These are phyloP conservation scores for Hypomontagnella submonticulosa DNA, from an alignment of 495 filamentous ascomycete genomes.

Conservation along the genomic window DNA sequence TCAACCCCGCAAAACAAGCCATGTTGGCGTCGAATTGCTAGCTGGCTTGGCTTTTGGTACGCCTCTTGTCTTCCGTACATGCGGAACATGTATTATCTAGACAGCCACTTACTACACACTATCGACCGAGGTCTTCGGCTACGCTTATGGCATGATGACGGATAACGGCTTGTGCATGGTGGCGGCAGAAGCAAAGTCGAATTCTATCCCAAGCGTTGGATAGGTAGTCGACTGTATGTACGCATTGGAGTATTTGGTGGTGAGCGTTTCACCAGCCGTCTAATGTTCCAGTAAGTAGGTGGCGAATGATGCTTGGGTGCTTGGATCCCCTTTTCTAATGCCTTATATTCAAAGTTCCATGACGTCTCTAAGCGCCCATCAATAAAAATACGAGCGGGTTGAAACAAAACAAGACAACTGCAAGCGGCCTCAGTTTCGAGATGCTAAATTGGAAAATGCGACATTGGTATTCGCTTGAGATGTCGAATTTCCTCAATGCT, in stretches of 20 bases:
- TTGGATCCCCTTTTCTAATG: constrained; percentile 8
- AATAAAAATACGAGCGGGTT: constrained; percentile 20
- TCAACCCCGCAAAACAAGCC: constrained; percentile 1
- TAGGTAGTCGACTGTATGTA: too few relatives aligned
- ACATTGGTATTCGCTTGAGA: constrained; percentile 21
- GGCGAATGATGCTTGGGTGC: background rate
- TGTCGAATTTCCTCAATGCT: constrained; percentile 3
- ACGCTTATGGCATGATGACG: constrained; percentile 21
- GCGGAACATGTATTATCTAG: background rate
- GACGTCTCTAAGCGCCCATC: constrained; percentile 33
- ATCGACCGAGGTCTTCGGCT: background rate
- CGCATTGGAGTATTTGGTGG: background rate
- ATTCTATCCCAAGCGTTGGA: constrained; percentile 1
- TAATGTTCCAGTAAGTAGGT: background rate
- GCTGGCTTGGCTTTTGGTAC: too few relatives aligned
- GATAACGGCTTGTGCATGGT: constrained; percentile 29
- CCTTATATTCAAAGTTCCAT: constrained; percentile 17
- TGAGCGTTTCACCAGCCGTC: constrained; percentile 18
- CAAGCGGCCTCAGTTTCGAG: constrained; percentile 24
- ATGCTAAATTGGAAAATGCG: constrained; percentile 37
- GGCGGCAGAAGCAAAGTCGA: constrained; percentile 14
- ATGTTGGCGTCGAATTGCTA: constrained; percentile 6
- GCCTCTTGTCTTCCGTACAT: constrained; percentile 6
- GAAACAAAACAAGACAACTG: constrained; percentile 41
- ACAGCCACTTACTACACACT: background rate